phyloP scores from a whole-genome alignment of 2,329 filamentous ascomycete species.

The Trichophyton simii region DNA sequence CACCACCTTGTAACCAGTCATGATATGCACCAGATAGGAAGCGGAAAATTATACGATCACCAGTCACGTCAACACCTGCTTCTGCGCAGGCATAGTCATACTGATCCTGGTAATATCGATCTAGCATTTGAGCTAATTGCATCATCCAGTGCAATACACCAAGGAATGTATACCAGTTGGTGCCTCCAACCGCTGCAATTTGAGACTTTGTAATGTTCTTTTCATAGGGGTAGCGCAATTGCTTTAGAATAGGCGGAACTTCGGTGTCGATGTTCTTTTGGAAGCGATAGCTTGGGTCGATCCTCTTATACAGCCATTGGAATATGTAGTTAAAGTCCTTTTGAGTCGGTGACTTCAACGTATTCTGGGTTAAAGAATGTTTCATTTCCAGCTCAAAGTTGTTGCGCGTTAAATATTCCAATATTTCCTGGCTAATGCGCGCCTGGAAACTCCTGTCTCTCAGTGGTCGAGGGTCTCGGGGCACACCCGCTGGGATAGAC shows the following conservation, averaged over 20 bases:
- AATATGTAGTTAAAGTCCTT: constrained; percentile 99
- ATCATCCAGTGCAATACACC: constrained; percentile 98
- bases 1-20: constrained; percentile 87
- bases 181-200: constrained; percentile 83
- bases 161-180: constrained; percentile 93
- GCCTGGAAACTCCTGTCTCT: constrained; percentile 69
- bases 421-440: constrained; percentile 72
- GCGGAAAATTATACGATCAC: constrained; percentile 86
- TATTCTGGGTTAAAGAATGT: constrained; percentile 78
- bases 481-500: constrained; percentile 67
- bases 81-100: constrained; percentile 89
- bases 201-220: constrained; percentile 94
- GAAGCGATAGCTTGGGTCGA: constrained; percentile 87
- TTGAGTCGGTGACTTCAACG: constrained; percentile 85
- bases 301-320: constrained; percentile 91
- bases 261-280: constrained; percentile 92
- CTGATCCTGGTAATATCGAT: constrained; percentile 61
- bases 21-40: constrained; percentile 83
- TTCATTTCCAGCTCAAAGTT: constrained; percentile 99
- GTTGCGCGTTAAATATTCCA: constrained; percentile 83
- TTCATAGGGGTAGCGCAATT: constrained; percentile 87
- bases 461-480: constrained; percentile 73
- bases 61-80: constrained; percentile 71
- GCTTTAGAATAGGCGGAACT: constrained; percentile 81
- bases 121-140: constrained; percentile 89